Evolutionary conservation across 1,284 basidiomycete genomes (phyloP).

Genomic region (Porodaedalea pini): DNA sequence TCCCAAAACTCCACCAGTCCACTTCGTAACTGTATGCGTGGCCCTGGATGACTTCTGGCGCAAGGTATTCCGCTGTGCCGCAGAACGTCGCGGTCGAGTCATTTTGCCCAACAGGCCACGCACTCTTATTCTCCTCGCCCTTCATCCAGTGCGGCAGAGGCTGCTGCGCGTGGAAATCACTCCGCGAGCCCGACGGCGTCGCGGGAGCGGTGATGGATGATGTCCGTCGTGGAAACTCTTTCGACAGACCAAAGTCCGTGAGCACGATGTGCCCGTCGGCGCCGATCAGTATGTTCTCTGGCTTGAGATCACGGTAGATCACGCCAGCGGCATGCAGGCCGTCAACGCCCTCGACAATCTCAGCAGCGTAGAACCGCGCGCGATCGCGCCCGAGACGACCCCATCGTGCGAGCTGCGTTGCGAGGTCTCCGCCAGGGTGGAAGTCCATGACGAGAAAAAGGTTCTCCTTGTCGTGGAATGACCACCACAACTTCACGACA

Average conservation of each 20-base stretch:
- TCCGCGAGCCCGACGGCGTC: constrained; percentile 50
- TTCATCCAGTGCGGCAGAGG: constrained; percentile 72
- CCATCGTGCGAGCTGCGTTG: constrained; percentile 94
- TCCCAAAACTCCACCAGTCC: constrained; percentile 98
- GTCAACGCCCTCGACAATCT: constrained; percentile 93
- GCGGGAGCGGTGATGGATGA: constrained; percentile 47
- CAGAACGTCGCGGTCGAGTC: constrained; percentile 84
- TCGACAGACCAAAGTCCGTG: constrained; percentile 92
- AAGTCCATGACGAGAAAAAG: constrained; percentile 94
- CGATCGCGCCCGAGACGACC: constrained; percentile 88
- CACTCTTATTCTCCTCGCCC: constrained; percentile 50
- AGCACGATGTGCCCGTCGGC: constrained; percentile 92
- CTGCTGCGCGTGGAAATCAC: constrained; percentile 53
- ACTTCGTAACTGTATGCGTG: constrained; percentile 91
- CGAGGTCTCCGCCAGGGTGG: constrained; percentile 93
- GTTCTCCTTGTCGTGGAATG: constrained; percentile 94
- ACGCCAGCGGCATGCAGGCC: constrained; percentile 85
- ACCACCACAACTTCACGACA: constrained; percentile 91
- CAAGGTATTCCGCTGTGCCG: constrained; percentile 91
- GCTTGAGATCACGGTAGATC: constrained; percentile 88
- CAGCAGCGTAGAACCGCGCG: constrained; percentile 92
- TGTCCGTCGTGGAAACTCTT: constrained; percentile 69
- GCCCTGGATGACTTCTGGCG: constrained; percentile 91
- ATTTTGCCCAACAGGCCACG: constrained; percentile 41
- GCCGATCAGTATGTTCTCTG: constrained; percentile 93